A percentile compares a stretch with the other conserved stretches of the same genome.
Evolutionary conservation across 2,329 filamentous ascomycete species (phyloP).

Genomic region (Stagonosporopsis vannaccii): DNA sequence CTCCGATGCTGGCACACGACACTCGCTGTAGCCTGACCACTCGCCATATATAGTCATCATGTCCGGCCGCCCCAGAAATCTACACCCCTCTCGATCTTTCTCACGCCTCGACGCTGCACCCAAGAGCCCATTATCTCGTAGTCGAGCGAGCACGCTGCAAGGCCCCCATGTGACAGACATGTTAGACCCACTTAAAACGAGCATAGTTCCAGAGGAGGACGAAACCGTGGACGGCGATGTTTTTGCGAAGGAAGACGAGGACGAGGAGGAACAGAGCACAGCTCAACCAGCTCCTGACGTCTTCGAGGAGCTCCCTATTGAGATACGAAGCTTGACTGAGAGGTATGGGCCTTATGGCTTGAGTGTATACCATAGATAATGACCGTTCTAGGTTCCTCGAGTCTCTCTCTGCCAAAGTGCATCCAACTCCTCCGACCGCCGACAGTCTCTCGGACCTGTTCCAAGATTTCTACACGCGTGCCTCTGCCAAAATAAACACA

Average conservation of each 20-base stretch:
- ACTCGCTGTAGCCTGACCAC: slow-evolving; percentile 5
- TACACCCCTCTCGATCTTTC: slow-evolving; percentile 58
- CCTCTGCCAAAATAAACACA: slow-evolving; percentile 82
- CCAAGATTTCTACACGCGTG: slow-evolving; percentile 89
- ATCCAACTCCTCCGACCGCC: slow-evolving; percentile 81
- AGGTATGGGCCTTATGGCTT: slow-evolving; percentile 61
- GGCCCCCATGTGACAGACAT: slow-evolving; percentile 52
- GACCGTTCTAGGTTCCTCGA: slow-evolving; percentile 78
- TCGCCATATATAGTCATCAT: slow-evolving; percentile 27
- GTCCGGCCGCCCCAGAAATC: slow-evolving; percentile 43
- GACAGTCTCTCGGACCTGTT: slow-evolving; percentile 86
- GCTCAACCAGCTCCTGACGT: slow-evolving; percentile 64
- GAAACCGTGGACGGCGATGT: slow-evolving; percentile 48
- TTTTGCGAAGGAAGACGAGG: slow-evolving; percentile 51
- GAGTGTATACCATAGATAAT: background rate
- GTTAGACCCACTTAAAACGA: slow-evolving; percentile 52
- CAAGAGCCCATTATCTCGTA: slow-evolving; percentile 47
- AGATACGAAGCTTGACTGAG: slow-evolving; percentile 88
- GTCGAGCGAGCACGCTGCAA: slow-evolving; percentile 57
- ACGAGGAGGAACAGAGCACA: slow-evolving; percentile 32
- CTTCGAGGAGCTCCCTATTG: slow-evolving; percentile 90
- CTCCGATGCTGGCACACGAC: slow-evolving; percentile 39
- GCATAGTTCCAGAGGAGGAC: slow-evolving; percentile 45
- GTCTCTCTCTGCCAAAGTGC: slow-evolving; percentile 84
- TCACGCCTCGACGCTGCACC: slow-evolving; percentile 55